phyloP scores from a whole-genome alignment of 176 grass and related monocot species.

The Ensete ventricosum region DNA sequence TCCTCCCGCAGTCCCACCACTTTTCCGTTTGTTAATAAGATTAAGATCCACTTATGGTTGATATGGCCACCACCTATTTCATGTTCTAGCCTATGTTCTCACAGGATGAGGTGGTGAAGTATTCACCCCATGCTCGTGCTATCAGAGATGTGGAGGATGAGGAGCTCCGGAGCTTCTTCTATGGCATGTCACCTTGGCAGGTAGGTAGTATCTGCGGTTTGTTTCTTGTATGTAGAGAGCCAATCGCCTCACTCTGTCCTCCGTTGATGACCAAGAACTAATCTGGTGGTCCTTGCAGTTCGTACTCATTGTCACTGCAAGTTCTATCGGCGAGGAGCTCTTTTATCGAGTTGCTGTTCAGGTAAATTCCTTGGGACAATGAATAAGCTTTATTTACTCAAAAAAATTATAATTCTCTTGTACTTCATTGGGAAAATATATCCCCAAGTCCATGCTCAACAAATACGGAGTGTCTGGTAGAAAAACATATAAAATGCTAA shows the following conservation, averaged over 20 bases:
- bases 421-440: too few species aligned
- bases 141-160: conserved; percentile 97
- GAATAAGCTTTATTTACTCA: neutral
- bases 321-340: conserved; percentile 80
- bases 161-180: conserved; percentile 94
- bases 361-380: conserved; percentile 25
- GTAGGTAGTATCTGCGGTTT: conserved; percentile 38
- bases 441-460: too few species aligned
- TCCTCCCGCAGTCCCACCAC: neutral
- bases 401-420: too few species aligned
- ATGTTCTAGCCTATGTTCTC: neutral
- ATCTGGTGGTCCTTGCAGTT: conserved; percentile 33
- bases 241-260: too few species aligned
- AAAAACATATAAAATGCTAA: too few species aligned
- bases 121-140: conserved; percentile 91
- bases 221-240: neutral
- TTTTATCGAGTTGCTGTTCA: conserved; percentile 89
- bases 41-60: too few species aligned
- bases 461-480: too few species aligned
- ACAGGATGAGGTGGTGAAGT: conserved; percentile 94
- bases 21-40: too few species aligned
- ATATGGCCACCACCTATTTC: neutral
- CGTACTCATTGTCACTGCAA: conserved; percentile 72
- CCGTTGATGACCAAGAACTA: neutral
- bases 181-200: conserved; percentile 97